Percentiles rank a stretch among this genome's conserved stretches.
Evolutionary conservation across 345 rosid genomes (phyloP).

Genomic region (Citrus australasica): DNA sequence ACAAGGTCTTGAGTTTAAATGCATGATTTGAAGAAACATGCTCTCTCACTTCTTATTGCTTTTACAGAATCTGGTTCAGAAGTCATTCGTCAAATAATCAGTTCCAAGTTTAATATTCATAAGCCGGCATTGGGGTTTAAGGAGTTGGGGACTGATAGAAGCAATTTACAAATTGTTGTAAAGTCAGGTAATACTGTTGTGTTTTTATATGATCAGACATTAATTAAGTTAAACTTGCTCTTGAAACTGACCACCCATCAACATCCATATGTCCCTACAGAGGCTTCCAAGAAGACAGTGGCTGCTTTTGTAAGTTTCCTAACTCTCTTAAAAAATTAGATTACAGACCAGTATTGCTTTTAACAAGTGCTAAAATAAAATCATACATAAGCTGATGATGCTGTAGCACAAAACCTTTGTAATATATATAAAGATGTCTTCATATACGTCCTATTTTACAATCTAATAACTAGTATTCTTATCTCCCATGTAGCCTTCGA

Average conservation of each 20-base stretch:
- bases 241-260: not conserved
- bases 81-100: constrained; percentile 19
- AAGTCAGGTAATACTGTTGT: not conserved
- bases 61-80: constrained; percentile 19
- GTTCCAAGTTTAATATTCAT: constrained; percentile 12
- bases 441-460: not conserved
- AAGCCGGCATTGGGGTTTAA: not conserved
- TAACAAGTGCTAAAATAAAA: not conserved
- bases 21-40: no score
- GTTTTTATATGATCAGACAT: not conserved
- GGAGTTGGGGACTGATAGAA: not conserved
- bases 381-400: not conserved
- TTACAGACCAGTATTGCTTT: not conserved
- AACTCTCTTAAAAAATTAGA: not conserved
- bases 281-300: not conserved
- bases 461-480: not conserved
- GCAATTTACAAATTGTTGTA: not conserved
- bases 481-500: not conserved
- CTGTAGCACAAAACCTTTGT: not conserved
- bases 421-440: not conserved
- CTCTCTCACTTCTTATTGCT: not conserved
- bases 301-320: not conserved
- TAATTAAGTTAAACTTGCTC: not conserved
- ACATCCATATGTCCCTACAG: not conserved
- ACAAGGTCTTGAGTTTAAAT: not conserved